These are phyloP conservation scores for Wickerhamomyces rabaulensis DNA, from an alignment of 805 yeast species.

Conservation along the genomic window DNA sequence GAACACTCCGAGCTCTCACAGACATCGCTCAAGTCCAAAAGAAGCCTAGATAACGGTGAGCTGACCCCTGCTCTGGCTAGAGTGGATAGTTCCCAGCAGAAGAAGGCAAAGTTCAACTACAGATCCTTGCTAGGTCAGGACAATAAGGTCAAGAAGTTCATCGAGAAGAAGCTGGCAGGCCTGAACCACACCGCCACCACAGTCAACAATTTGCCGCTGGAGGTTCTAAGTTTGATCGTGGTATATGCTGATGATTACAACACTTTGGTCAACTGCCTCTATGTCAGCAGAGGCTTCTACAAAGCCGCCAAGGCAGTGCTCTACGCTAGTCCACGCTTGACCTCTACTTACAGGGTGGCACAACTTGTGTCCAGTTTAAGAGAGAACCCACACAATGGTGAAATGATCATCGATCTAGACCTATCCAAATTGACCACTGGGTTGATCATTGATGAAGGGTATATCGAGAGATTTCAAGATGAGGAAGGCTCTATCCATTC, in stretches of 20 bases:
- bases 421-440: slow-evolving; percentile 46
- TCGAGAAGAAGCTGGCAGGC: slow-evolving; percentile 20
- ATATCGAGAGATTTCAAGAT: slow-evolving; percentile 4
- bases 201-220: slow-evolving; percentile 28
- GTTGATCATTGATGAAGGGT: slow-evolving; percentile 19
- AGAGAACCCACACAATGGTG: slow-evolving; percentile 49
- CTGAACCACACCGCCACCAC: slow-evolving; percentile 1
- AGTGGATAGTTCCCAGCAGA: background rate
- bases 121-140: slow-evolving; percentile 16
- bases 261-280: slow-evolving; percentile 40
- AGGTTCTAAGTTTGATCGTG: slow-evolving; percentile 24
- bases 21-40: slow-evolving; percentile 1
- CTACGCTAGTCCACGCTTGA: slow-evolving; percentile 49
- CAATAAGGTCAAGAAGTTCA: slow-evolving; percentile 18
- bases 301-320: slow-evolving; percentile 46
- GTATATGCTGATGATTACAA: slow-evolving; percentile 30
- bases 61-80: background rate
- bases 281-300: slow-evolving; percentile 47
- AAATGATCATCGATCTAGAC: slow-evolving; percentile 51
- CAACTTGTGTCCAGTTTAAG: slow-evolving; percentile 72
- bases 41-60: background rate
- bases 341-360: slow-evolving; percentile 73
- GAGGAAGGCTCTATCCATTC: slow-evolving; percentile 7
- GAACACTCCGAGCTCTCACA: background rate
- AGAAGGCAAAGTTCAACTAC: slow-evolving; percentile 16